Evolutionary conservation across 2,329 filamentous ascomycete species (phyloP), one percentile per base, ranked within the genome.

Genomic region (Colletotrichum shisoi): DNA sequence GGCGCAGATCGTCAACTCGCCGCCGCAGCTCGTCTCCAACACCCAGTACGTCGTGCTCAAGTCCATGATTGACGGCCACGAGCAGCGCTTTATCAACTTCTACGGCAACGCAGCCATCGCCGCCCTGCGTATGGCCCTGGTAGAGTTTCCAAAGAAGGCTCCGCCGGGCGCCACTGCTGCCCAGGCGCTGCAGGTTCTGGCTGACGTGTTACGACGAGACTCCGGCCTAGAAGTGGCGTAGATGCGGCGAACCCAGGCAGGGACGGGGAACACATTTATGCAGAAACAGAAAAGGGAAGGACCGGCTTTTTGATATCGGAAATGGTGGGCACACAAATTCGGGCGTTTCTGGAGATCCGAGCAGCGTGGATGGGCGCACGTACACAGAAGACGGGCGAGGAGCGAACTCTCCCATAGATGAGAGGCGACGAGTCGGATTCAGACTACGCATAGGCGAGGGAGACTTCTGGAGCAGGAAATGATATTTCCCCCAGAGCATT

Each of bases 21-120:
- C 92, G 0, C 74, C 87, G 0, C 77, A 79, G 11, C 84, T 91
- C 70, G 84, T 90, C 11, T 90, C 89, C n/a, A 86, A 89, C 69
- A 93, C 91, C 0, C 91, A 94, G 71, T 87, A 88, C 69, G 83
- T 89, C 5, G 86, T 94, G 2, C 80, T 94, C 46, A 86, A 89
- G 66, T 83, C 87, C 8, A 89, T 94, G 84, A 86, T 94, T 37
- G 85, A 90, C 61, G 86, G 89, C 27, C 90, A 90, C 69, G 89
- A 92, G 69, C 84, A 87, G 61, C 89, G 91, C 19, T 93, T 98
- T 72, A 80, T 97, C 56, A 82, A 83, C 15, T 92, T 95, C 71
- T 99, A 94, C 73, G 94, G 94, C 1, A 88, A 87, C 57, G 87
- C 90, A 8, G 94, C 87, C 0, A 76, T 91, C n/a, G 90, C 86